Base-by-base conservation (phyloP, 148 eudicot species). In the Nepenthes mirabilis region DNA sequence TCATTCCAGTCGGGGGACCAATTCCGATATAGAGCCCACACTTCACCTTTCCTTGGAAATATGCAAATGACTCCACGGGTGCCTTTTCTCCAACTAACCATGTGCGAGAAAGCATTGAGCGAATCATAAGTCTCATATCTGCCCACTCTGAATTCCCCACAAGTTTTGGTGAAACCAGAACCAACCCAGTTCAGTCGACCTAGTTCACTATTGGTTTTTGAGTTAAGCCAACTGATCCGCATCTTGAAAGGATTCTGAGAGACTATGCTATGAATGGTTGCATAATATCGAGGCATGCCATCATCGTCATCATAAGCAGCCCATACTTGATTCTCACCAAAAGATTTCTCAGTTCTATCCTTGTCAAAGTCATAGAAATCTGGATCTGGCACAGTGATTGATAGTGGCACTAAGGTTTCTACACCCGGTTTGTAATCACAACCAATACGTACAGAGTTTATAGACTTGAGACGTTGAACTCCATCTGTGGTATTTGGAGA, bases 1-100 rank as follows among this genome's bases (percentile, higher is more conserved):
- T 83, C 94, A 58, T 77, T 71, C 94, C 94, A 86, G 49, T 79
- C 80, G 4, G 77, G 83, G 58, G 86, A 80, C 93, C 93, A 86
- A 60, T 83, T 74, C 67, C 82, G 76, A 65, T 83, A 86, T 11
- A 86, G 62, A 32, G 88, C 86, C 89, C 94, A 86, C 50, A 81
- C 82, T 47, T 86, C 89, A 34, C 94, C 89, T 52, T 66, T 79
- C 69, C 79, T 73, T 57, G 94, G 94, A 68, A 68, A 83, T 37
- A 86, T 66, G 14, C 65, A 62, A 63, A 80, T 59, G 60, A 61
- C 62, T 66, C 84, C 94, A 49, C 45, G 37, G 33, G 69, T 43
- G 52, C 70, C 80, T 70, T 79, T 81, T 14, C 69, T 75, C 80
- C 86, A 86, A 67, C 54, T 63, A 73, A 86, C 72, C 75, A 79